These are phyloP conservation scores for Pogostemon cablin DNA, from an alignment of 257 asterid species.

Conservation along the genomic window DNA sequence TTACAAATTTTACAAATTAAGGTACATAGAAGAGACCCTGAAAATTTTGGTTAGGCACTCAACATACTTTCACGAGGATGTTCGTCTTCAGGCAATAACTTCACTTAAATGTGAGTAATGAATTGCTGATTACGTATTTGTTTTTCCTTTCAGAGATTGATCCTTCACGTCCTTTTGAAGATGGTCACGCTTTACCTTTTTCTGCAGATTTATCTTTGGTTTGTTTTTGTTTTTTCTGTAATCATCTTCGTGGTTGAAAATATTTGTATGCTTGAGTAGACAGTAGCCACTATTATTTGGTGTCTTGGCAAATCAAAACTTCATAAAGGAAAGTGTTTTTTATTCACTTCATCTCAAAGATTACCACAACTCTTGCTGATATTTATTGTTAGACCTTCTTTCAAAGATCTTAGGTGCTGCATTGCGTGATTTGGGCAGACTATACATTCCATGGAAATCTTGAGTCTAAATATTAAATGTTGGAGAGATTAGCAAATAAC, in stretches of 20 bases:
- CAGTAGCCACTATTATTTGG: neutral
- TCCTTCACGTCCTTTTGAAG: constrained; percentile 23
- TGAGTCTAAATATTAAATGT: neutral
- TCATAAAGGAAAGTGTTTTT: constrained; percentile 12
- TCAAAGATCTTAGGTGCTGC: neutral
- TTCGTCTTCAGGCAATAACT: constrained; percentile 91
- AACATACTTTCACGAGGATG: constrained; percentile 93
- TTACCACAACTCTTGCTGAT: constrained; percentile 12
- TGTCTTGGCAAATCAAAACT: constrained; percentile 8
- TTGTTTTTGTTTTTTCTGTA: constrained; percentile 2
- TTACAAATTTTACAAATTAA: constrained; percentile 36
- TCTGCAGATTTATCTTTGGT: neutral
- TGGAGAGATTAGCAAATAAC: neutral
- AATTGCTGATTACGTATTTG: constrained; percentile 11
- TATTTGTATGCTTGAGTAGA: constrained; percentile 14
- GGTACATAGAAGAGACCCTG: constrained; percentile 91
- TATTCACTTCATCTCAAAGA: constrained; percentile 11
- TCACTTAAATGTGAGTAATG: constrained; percentile 77
- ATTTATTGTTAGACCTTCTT: constrained; percentile 16
- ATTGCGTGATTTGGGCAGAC: neutral
- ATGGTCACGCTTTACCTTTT: constrained; percentile 18
- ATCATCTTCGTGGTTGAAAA: neutral
- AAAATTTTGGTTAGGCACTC: constrained; percentile 84
- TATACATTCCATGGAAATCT: neutral
- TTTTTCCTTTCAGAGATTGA: constrained; percentile 14